Evolutionary conservation across 2,329 filamentous ascomycete species (phyloP).

Genomic region (Dothistroma pini): DNA sequence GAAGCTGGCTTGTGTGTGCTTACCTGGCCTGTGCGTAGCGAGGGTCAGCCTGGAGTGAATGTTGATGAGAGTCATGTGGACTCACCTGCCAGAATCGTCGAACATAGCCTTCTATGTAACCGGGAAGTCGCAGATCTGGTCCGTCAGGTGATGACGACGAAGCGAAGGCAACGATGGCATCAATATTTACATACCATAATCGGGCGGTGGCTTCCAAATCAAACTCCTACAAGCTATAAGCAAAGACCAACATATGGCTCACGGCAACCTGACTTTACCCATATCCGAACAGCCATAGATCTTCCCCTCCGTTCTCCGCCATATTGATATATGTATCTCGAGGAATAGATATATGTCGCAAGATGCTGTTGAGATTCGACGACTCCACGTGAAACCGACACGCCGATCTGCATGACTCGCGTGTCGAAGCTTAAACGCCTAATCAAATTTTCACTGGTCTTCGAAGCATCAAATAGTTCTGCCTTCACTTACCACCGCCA

Average conservation of each 20-base stretch:
- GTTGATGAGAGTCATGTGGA: slow-evolving; percentile 4
- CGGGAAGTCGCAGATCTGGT: slow-evolving; percentile 76
- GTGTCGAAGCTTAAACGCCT: slow-evolving; percentile 1
- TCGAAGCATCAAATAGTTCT: not conserved
- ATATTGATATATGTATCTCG: slow-evolving; percentile 2
- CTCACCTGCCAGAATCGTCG: slow-evolving; percentile 96
- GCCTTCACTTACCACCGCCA: not conserved
- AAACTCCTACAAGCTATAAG: slow-evolving; percentile 61
- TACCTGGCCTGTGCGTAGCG: slow-evolving; percentile 30
- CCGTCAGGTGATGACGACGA: no score
- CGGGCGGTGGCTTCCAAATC: slow-evolving; percentile 97
- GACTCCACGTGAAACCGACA: not conserved
- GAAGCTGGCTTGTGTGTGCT: not conserved
- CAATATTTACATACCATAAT: slow-evolving; percentile 66
- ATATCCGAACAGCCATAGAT: slow-evolving; percentile 97
- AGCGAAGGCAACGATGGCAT: no score
- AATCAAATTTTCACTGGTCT: not conserved
- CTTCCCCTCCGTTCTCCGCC: slow-evolving; percentile 17
- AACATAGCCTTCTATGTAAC: slow-evolving; percentile 91
- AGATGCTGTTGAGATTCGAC: not conserved
- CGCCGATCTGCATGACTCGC: not conserved
- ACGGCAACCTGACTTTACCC: slow-evolving; percentile 55
- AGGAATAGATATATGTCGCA: not conserved
- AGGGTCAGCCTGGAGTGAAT: not conserved
- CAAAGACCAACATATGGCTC: not conserved